Conservation (phyloP, 192 early-diverging fungal genomes). For the Backusella macrospora region DNA sequence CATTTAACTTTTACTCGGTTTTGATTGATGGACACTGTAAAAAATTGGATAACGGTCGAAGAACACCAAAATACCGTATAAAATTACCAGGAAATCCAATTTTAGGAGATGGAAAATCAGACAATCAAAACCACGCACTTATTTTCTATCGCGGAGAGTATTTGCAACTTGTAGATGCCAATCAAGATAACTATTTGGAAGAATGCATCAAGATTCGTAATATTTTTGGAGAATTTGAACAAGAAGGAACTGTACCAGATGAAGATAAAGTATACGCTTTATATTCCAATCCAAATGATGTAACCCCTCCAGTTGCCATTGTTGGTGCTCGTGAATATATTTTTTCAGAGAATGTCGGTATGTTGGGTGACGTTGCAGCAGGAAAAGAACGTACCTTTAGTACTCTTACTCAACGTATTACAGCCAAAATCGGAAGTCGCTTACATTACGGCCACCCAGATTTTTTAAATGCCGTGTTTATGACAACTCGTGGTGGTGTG, state of each 20-base stretch:
- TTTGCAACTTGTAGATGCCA: constrained; percentile 75
- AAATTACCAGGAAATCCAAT: constrained; percentile 73
- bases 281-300: constrained; percentile 42
- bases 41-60: constrained; percentile 50
- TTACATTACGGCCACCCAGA: constrained; percentile 81
- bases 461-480: constrained; percentile 74
- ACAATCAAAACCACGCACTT: constrained; percentile 77
- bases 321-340: constrained; percentile 75
- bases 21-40: constrained; percentile 72
- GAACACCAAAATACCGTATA: constrained; percentile 67
- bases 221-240: constrained; percentile 73
- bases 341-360: constrained; percentile 71
- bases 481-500: constrained; percentile 76
- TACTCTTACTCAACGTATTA: constrained; percentile 73
- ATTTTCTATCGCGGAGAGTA: constrained; percentile 78
- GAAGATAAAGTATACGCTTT: constrained; percentile 56
- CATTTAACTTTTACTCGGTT: constrained; percentile 48
- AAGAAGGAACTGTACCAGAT: constrained; percentile 47
- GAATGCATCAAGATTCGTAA: constrained; percentile 76
- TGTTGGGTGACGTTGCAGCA: constrained; percentile 73
- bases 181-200: constrained; percentile 82
- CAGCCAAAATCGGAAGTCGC: constrained; percentile 68
- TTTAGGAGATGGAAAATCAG: constrained; percentile 76
- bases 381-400: constrained; percentile 78
- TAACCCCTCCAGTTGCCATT: constrained; percentile 65